phyloP scores from a whole-genome alignment of 2,329 filamentous ascomycete genomes.

The Blumeria graminis region DNA sequence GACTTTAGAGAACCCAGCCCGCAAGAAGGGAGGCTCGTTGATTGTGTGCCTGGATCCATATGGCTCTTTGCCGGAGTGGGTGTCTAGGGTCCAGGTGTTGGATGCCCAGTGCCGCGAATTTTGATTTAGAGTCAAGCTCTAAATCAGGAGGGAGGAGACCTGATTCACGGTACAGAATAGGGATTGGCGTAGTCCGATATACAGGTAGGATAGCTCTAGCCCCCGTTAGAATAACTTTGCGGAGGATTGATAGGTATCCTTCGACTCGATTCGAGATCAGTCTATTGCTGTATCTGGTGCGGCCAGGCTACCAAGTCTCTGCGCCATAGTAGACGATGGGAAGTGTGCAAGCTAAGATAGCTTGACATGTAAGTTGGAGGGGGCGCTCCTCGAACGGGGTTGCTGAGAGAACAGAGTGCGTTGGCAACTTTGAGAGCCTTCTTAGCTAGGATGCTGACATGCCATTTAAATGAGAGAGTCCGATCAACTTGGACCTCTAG shows the following conservation, averaged over 20 bases:
- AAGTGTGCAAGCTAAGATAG: not conserved
- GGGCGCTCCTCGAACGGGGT: not conserved
- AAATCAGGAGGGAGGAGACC: not conserved
- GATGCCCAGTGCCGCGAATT: not conserved
- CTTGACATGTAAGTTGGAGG: not conserved
- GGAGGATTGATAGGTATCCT: not conserved
- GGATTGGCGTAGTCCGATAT: not conserved
- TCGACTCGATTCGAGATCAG: not conserved
- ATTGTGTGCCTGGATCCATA: not conserved
- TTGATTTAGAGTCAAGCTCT: not conserved
- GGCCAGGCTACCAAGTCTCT: not conserved
- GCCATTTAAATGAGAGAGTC: not conserved
- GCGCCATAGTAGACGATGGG: not conserved
- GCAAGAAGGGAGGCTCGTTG: not conserved
- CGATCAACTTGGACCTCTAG: not conserved
- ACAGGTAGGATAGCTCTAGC: not conserved
- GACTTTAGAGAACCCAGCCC: not conserved
- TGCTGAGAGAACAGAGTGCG: not conserved
- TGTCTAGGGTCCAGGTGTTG: not conserved
- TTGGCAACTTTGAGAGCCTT: not conserved
- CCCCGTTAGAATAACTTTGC: not conserved
- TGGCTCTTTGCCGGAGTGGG: not conserved
- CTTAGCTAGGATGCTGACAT: not conserved
- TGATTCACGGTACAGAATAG: not conserved
- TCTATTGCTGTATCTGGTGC: not conserved